Evolutionary conservation across 75 land plant genomes (phyloP).

Genomic region (Cupressus sempervirens): DNA sequence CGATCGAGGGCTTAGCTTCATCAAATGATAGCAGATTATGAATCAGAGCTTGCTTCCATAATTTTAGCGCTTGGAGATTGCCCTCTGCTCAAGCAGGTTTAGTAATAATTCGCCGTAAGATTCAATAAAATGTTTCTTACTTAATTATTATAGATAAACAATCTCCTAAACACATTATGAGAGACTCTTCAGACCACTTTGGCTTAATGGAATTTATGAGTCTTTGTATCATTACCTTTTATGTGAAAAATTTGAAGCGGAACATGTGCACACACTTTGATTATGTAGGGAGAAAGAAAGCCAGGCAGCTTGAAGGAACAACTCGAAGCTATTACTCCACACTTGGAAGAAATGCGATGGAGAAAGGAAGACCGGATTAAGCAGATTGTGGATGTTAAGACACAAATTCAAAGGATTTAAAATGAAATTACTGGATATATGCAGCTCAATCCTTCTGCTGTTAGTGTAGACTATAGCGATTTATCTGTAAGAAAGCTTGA

Average conservation of each 20-base stretch:
- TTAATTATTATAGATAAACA: background rate
- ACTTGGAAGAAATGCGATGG: constrained; percentile 56
- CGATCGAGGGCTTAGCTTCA: constrained; percentile 70
- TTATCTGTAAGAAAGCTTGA: constrained; percentile 56
- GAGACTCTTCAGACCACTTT: background rate
- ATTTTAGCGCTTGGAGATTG: constrained; percentile 79
- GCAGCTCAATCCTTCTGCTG: constrained; percentile 4
- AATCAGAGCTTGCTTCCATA: constrained; percentile 78
- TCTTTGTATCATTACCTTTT: background rate
- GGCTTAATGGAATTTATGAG: background rate
- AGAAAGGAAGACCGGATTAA: constrained; percentile 44
- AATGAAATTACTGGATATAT: constrained; percentile 38
- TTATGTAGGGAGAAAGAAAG: constrained; percentile 39
- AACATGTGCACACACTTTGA: background rate
- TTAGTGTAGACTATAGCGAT: constrained; percentile 46
- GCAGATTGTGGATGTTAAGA: constrained; percentile 53
- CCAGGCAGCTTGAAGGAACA: constrained; percentile 56
- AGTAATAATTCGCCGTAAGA: background rate
- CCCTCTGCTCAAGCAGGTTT: constrained; percentile 51
- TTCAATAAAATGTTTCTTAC: background rate
- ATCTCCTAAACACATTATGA: background rate
- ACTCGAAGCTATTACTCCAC: constrained; percentile 44
- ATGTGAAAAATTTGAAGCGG: background rate
- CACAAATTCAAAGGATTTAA: constrained; percentile 50
- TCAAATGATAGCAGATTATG: constrained; percentile 76